These are phyloP conservation scores for Cytospora paraplurivora DNA, from an alignment of 2,329 filamentous ascomycete species.

Conservation along the genomic window DNA sequence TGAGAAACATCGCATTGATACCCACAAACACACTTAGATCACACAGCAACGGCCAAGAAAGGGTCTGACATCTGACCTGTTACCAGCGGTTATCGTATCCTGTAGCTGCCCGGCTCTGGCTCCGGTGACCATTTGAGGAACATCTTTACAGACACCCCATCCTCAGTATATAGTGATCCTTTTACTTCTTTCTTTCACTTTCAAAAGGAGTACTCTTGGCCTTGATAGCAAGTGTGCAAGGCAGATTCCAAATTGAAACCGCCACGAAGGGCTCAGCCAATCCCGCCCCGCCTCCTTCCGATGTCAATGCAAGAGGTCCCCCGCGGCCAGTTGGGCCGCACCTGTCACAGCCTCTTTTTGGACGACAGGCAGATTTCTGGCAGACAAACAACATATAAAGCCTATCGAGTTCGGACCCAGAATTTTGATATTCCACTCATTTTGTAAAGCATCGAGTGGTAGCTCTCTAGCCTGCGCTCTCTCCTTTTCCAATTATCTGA, in stretches of 20 bases:
- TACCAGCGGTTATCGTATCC: no score
- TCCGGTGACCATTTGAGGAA: no score
- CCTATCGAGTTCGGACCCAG: background rate
- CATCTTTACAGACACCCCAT: no score
- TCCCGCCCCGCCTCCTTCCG: background rate
- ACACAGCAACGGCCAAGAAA: background rate
- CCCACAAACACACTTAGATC: constrained; percentile 3
- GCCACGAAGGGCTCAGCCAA: background rate
- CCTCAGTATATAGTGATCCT: no score
- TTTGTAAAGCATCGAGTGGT: background rate
- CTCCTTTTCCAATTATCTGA: background rate
- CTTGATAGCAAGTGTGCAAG: no score
- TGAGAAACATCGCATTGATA: constrained; percentile 19
- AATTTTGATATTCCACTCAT: background rate
- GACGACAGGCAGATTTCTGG: background rate
- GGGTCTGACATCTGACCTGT: no score
- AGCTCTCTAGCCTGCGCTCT: background rate
- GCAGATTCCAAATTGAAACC: no score
- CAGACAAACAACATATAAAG: background rate
- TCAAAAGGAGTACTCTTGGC: no score
- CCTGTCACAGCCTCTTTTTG: background rate
- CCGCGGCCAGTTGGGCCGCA: background rate
- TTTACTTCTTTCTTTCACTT: no score
- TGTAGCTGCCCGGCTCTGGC: no score
- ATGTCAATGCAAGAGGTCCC: background rate